These are phyloP conservation scores for Austroboletus eburneus DNA, from an alignment of 768 basidiomycete species.

Conservation along the genomic window DNA sequence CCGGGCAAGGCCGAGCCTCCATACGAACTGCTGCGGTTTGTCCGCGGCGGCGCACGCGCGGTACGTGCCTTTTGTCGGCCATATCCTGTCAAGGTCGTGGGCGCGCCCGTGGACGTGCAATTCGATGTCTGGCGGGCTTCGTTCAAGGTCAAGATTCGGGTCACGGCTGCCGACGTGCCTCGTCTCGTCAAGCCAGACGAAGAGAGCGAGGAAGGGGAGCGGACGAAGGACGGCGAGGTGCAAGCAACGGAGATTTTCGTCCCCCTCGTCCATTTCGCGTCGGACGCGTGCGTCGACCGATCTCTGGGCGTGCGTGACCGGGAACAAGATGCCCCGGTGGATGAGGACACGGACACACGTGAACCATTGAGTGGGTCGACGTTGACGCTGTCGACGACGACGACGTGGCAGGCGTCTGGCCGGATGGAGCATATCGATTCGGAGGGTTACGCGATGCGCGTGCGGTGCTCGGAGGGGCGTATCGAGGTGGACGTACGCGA, in stretches of 20 bases:
- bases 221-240: too few species aligned
- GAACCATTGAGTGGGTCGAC: constrained; percentile 12
- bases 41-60: constrained; percentile 84
- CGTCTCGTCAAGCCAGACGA: too few species aligned
- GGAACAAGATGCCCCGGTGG: not conserved
- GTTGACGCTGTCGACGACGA: constrained; percentile 7
- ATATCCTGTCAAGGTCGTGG: constrained; percentile 74
- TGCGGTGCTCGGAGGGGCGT: constrained; percentile 44
- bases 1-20: not conserved
- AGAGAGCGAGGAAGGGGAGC: not conserved
- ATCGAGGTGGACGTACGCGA: constrained; percentile 46
- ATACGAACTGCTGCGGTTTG: constrained; percentile 46
- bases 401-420: not conserved
- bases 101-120: constrained; percentile 56
- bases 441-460: constrained; percentile 36
- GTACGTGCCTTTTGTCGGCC: constrained; percentile 82
- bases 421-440: constrained; percentile 12
- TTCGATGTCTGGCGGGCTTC: constrained; percentile 72
- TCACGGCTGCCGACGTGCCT: constrained; percentile 56
- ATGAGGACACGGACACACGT: not conserved
- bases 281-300: constrained; percentile 30
- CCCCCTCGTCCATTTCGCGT: constrained; percentile 86
- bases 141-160: constrained; percentile 67
- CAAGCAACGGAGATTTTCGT: constrained; percentile 94
- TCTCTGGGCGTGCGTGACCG: constrained; percentile 5